Evolutionary conservation across 2,329 filamentous ascomycete species (phyloP), one percentile per base, ranked within the genome.

Genomic region (Bipolaris sorokiniana): DNA sequence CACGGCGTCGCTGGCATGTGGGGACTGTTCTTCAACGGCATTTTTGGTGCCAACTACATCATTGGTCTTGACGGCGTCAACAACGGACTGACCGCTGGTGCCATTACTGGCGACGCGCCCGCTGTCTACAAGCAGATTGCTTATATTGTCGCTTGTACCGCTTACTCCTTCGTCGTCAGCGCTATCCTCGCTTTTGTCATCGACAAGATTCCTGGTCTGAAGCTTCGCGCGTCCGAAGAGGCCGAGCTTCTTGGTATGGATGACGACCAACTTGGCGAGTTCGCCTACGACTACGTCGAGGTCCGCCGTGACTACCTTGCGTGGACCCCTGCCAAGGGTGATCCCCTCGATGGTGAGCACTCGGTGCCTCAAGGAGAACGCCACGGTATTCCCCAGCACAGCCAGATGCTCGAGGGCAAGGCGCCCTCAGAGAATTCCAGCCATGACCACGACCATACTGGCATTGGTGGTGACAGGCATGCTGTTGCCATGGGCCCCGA

Each of bases 261-360:
- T 71, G 91, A 94, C 73, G 90, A 94, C 78, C 91, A 95, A 80
- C 90, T 94, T 67, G 91, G 91, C 77, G 91, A 95, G 78, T 95
- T 94, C 74, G 91, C 90, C 11, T 94, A 94, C 81, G 91, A 95
- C 76, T 95, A 94, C 76, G 91, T 95, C 64, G 91, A 95, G 83
- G 90, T 94, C 57, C 89, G 91, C 72, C 87, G 91, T 70, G 91
- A 95, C 78, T 95, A 93, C 82, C 86, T 95, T 37, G 91, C 91
- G 57, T 95, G 91, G 91, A 93, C 90, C 28, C 91, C 91, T 1
- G 87, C 89, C 33, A 88, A 88, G 71, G 82, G 81, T 59, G 86
- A 90, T 65, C 88, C 86, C 23, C 81, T 83, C 48, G 77, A 82
- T 56, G 80, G 84, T 61, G 85, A 87, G 59, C 82, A 84, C 69